Base-by-base conservation (phyloP, 352 stramenopile genomes). In the Pythium biforme region DNA sequence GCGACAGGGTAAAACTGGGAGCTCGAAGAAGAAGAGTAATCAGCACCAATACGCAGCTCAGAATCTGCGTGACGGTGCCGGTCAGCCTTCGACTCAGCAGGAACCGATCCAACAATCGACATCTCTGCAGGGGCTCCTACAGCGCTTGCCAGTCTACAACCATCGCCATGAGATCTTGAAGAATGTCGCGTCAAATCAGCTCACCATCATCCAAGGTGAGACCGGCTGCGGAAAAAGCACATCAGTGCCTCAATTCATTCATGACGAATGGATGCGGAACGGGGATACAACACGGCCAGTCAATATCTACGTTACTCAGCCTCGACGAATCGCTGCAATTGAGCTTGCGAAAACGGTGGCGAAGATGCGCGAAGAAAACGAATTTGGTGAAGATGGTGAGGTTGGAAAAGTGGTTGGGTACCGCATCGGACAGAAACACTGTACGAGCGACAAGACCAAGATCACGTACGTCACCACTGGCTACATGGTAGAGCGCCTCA, bases 221-320 rank as follows among this genome's bases (percentile, higher is more conserved):
- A 97, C 89, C 27, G 96, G 97, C 6, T 99, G 96, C 68, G 97
- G 97, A n/a, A 99, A 99, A 75, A 97, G 80, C 60, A 98, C 88
- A 9, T 89, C 93, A 8, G 88, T 99, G 5, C 97, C 97, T 22
- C 81, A 97, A 49, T 98, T 99, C 69, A 69, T 99, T 20, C 76
- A 98, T 9, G 82, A 97, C 64, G 70, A 81, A 7, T 67, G 69
- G 43, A 33, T 75, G 15, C 46, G 47, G 4, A 47, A 46, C 2
- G 54, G 58, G 6, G 19, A 53, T 1, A 62, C 53, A 22, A 56
- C 86, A 68, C 69, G 83, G 4, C 74, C 79, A 8, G 76, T 95
- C 17, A 98, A 98, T 59, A 97, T 99, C 51, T 98, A 98, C 46
- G 88, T 98, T 33, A 98, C 92, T 10, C 97, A 99, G 66, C 96